A percentile compares a stretch with the other conserved stretches of the same genome.
These are phyloP conservation scores for Stentor coeruleus DNA, from an alignment of 73 alveolate species.

Conservation along the genomic window DNA sequence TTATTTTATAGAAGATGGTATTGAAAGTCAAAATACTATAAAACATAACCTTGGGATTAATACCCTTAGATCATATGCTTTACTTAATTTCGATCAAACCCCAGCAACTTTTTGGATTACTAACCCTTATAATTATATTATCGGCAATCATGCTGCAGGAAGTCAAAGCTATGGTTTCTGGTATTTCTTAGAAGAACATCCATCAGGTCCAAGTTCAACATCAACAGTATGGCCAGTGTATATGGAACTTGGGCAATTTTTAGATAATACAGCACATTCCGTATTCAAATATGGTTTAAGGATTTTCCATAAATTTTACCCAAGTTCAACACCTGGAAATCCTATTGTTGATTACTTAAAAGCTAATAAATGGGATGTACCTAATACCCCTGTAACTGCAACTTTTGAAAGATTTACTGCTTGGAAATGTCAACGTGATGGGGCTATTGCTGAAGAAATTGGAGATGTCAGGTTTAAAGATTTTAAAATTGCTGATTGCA, in stretches of 20 bases:
- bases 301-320: background rate
- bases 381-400: constrained; percentile 40
- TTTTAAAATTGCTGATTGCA: constrained; percentile 48
- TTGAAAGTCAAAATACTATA: constrained; percentile 61
- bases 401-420: constrained; percentile 38
- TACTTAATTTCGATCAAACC: constrained; percentile 70
- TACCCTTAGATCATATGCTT: constrained; percentile 49
- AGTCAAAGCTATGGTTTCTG: constrained; percentile 81
- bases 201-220: constrained; percentile 70
- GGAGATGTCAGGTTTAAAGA: constrained; percentile 50
- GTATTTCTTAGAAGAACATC: constrained; percentile 62
- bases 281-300: background rate
- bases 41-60: constrained; percentile 57
- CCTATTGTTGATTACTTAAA: background rate
- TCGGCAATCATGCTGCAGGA: constrained; percentile 80
- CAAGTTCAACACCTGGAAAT: background rate
- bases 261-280: constrained; percentile 73
- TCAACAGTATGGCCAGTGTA: constrained; percentile 70
- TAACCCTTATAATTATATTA: constrained; percentile 65
- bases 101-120: constrained; percentile 87
- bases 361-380: background rate
- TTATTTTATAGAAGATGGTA: constrained; percentile 79
- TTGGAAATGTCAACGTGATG: constrained; percentile 44
- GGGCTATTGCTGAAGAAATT: constrained; percentile 47
- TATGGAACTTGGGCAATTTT: constrained; percentile 61